Evolutionary conservation across 2,329 filamentous ascomycete genomes (phyloP), one percentile per base, ranked within the genome.

Genomic region (Cadophora gregata): DNA sequence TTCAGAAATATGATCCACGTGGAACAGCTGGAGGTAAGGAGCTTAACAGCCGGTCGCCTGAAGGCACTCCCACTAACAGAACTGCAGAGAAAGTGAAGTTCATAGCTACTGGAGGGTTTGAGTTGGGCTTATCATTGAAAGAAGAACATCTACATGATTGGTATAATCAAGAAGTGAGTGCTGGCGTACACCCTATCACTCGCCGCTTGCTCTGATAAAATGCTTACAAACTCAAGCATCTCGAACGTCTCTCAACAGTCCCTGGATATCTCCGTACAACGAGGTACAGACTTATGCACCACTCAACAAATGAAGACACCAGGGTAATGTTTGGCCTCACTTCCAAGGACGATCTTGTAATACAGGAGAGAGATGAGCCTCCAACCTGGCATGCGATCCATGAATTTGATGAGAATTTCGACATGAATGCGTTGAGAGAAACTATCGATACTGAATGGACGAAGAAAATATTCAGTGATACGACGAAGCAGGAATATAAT

Each of bases 361-460:
- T 27, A 10, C 50, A 53, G 25, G 50, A 53, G 50, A 27, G 16
- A n/a, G 50, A 53, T 5, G 50, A 53, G 27, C 50, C 50, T 31
- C 50, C 50, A n/a, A 53, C 50, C 9, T 53, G 27, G 27, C 27
- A 53, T 53, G 50, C 50, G 25, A 53, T 53, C 10, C 50, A 53
- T 53, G 50, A 53, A 31, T 53, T 31, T n/a, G 50, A 53, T 25
- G 50, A 31, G 4, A 21, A 47, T n/a, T 47, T 47, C 14, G 42
- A 47, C 19, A 47, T 47, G 42, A 47, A 47, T 21, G 27, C 16
- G 2, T 31, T 53, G 25, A 16, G 16, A 9, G 12, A n/a, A 9
- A 53, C 50, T 3, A 53, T 31, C 10, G 27, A 51, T 29, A 51
- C 48, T 6, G 48, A 51, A 6, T 51, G 25, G 48, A 53, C 50